A percentile compares a stretch with the other conserved stretches of the same genome.
Evolutionary conservation across 1,139 yeast genomes (phyloP).

Genomic region (Candida frijolesensis): DNA sequence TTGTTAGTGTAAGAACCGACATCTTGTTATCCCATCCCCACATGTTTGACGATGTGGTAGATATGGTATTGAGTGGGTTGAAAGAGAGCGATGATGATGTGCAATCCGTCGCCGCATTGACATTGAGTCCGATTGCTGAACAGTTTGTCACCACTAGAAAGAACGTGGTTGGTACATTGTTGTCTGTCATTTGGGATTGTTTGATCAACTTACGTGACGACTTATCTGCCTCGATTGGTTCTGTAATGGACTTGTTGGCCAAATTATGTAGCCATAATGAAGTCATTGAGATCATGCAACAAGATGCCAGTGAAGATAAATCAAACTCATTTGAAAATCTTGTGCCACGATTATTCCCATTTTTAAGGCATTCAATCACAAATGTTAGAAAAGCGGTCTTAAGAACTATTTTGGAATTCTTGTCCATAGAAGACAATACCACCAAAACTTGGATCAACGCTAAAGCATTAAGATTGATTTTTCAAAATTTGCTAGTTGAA

Average conservation of each 20-base stretch:
- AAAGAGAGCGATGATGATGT: constrained; percentile 91
- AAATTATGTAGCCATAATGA: constrained; percentile 81
- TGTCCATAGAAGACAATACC: constrained; percentile 64
- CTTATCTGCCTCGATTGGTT: constrained; percentile 90
- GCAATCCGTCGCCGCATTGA: constrained; percentile 95
- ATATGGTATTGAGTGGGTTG: constrained; percentile 86
- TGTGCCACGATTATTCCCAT: constrained; percentile 92
- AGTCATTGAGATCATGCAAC: constrained; percentile 72
- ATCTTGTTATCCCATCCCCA: constrained; percentile 60
- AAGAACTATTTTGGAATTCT: constrained; percentile 76
- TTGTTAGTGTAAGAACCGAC: constrained; percentile 87
- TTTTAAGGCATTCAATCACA: constrained; percentile 89
- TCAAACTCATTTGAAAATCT: constrained; percentile 62
- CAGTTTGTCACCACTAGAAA: constrained; percentile 74
- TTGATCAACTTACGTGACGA: constrained; percentile 85
- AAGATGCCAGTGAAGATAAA: constrained; percentile 57
- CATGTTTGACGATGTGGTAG: constrained; percentile 70
- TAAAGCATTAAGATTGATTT: constrained; percentile 69
- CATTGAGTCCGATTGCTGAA: constrained; percentile 84
- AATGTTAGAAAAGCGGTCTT: constrained; percentile 90
- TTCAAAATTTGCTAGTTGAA: constrained; percentile 87
- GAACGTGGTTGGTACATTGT: constrained; percentile 61
- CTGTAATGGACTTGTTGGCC: constrained; percentile 92
- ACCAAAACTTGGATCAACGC: constrained; percentile 81
- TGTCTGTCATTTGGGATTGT: constrained; percentile 87